phyloP scores from a whole-genome alignment of 495 filamentous ascomycete species.

The Hypoxylon intermedium region DNA sequence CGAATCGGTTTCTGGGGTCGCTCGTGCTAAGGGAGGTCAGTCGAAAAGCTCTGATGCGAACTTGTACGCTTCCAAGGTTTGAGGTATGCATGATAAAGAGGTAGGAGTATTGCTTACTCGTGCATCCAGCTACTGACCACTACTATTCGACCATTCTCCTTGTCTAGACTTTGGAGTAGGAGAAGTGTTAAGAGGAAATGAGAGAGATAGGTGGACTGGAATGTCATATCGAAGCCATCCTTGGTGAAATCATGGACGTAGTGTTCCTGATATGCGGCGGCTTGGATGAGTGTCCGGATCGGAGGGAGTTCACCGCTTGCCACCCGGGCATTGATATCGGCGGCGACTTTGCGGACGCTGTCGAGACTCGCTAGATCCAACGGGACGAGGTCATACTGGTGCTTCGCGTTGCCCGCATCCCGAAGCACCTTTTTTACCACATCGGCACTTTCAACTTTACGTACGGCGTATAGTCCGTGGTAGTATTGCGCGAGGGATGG shows the following conservation, averaged over 20 bases:
- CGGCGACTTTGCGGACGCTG: constrained; percentile 49
- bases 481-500: constrained; percentile 45
- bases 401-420: constrained; percentile 34
- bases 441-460: constrained; percentile 46
- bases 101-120: constrained; percentile 39
- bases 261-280: constrained; percentile 51
- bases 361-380: constrained; percentile 53
- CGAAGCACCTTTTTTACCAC: constrained; percentile 41
- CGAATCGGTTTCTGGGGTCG: not conserved
- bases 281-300: constrained; percentile 54
- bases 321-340: constrained; percentile 47
- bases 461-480: constrained; percentile 52
- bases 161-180: constrained; percentile 54
- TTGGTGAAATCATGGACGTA: constrained; percentile 43
- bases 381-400: constrained; percentile 49
- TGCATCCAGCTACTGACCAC: constrained; percentile 54
- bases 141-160: constrained; percentile 50
- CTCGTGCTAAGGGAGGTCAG: no score
- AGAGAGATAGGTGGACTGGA: constrained; percentile 55
- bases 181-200: constrained; percentile 54
- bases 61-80: no score
- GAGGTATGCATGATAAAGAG: not conserved
- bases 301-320: constrained; percentile 48
- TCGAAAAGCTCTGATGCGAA: no score
- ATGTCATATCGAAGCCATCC: constrained; percentile 52